Evolutionary conservation across 2,329 filamentous ascomycete genomes (phyloP), one percentile per base, ranked within the genome.

Genomic region (Aspergillus tamarii): DNA sequence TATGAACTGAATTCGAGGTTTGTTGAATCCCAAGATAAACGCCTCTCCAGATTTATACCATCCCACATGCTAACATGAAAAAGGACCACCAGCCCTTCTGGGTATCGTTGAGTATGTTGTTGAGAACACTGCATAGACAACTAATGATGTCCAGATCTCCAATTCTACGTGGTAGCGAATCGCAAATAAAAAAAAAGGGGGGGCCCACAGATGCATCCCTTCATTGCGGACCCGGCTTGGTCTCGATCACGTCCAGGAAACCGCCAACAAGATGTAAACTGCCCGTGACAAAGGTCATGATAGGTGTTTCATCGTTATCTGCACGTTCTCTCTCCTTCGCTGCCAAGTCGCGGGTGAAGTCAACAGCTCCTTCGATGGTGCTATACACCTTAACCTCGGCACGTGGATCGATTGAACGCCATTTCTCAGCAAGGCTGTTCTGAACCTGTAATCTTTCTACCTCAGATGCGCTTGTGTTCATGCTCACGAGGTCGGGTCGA

Each of bases 221-320:
- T 58, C 46, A 69, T 26, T 69, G 46, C 19, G 55, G 32, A 46
- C 60, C 62, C 19, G 74, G 72, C 60, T 78, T 79, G 7, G 77
- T 79, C 66, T 91, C 92, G 63, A 96, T 77, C 1, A 91, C 88
- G 75, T 91, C 89, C 59, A 96, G 81, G 53, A 93, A 82, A 12
- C 91, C 91, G 9, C 93, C 93, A 1, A 94, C 92, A 45, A 97
- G 83, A 82, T 96, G 91, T 72, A 96, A 80, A 75, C 92, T 96
- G 2, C 93, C 93, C 16, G 93, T 96, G 11, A 92, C 89, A 60
- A 97, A 80, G 0, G 89, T 87, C 74, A 88, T 86, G 19, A 88
- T 82, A 57, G 83, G 83, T 3, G 75, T 69, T 57, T 79, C 75
- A 28, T 76, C 70, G n/a, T 74, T 71, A 28, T 67, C 71, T 34